A percentile compares a stretch with the other conserved stretches of the same genome.
Evolutionary conservation across 2,329 filamentous ascomycete genomes (phyloP).

Genomic region (Emericellopsis cladophorae): DNA sequence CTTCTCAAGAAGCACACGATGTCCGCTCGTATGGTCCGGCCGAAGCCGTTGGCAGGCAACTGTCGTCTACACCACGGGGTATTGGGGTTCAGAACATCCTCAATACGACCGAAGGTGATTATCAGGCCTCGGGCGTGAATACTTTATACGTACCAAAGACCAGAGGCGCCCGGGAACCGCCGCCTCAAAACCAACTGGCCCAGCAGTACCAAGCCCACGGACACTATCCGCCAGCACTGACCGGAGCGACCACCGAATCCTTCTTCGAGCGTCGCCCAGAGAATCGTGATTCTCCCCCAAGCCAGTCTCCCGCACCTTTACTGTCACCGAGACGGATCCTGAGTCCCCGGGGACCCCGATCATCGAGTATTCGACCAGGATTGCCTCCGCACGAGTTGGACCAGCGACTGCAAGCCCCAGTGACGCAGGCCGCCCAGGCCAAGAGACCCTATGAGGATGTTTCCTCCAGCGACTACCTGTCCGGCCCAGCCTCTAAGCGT

Average conservation of each 20-base stretch:
- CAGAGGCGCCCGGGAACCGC: not conserved
- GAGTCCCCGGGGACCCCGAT: conserved; percentile 17
- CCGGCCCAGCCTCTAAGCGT: conserved; percentile 11
- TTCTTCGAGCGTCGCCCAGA: no score
- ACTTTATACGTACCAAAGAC: not conserved
- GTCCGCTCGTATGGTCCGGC: not conserved
- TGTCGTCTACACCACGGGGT: no score
- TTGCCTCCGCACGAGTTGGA: conserved; percentile 10
- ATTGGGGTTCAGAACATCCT: conserved; percentile 24
- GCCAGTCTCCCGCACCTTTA: not conserved
- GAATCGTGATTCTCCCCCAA: no score
- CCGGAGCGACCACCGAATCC: no score
- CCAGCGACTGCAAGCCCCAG: conserved; percentile 7
- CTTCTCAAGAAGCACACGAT: conserved; percentile 1
- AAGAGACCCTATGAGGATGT: conserved; percentile 20
- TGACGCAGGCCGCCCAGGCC: conserved; percentile 11
- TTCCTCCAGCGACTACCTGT: conserved; percentile 11
- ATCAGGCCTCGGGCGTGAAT: conserved; percentile 1
- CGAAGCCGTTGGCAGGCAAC: conserved; percentile 6
- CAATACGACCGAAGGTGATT: conserved; percentile 8
- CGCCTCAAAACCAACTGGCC: no score
- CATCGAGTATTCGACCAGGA: conserved; percentile 14
- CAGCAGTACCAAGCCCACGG: no score
- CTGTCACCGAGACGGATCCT: conserved; percentile 7
- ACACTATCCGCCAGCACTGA: no score